A percentile compares a stretch with the other conserved stretches of the same genome.
These are phyloP conservation scores for Xylaria scruposa DNA, from an alignment of 495 filamentous ascomycete species.

Conservation along the genomic window DNA sequence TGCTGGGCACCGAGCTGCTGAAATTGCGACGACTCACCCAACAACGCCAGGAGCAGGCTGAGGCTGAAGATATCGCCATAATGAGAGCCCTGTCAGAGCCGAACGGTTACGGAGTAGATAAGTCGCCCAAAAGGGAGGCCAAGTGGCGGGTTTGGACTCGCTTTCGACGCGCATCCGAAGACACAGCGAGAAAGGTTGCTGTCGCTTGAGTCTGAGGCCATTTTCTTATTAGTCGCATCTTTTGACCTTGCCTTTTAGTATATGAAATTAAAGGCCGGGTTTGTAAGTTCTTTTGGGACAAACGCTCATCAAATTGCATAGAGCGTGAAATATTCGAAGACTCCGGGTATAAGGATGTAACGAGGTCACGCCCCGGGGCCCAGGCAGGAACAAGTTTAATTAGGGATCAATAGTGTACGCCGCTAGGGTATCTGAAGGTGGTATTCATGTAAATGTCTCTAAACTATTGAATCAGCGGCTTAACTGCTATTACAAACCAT, in stretches of 20 bases:
- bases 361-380: not conserved
- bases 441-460: not conserved
- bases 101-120: conserved; percentile 2
- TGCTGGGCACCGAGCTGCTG: conserved; percentile 42
- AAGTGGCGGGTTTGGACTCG: conserved; percentile 35
- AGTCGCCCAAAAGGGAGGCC: conserved; percentile 21
- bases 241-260: not conserved
- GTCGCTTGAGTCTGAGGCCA: not conserved
- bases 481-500: not conserved
- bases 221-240: not conserved
- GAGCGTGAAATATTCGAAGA: not conserved
- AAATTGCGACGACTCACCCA: conserved; percentile 31
- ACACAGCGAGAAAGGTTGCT: not conserved
- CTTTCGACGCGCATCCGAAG: conserved; percentile 29
- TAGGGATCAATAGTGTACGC: not conserved
- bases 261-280: not conserved
- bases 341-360: not conserved
- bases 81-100: conserved; percentile 11
- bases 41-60: conserved; percentile 35
- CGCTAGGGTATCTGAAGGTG: not conserved
- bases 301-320: not conserved
- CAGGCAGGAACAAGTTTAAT: not conserved
- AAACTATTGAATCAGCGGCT: not conserved
- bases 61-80: conserved; percentile 19
- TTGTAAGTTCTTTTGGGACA: not conserved